Conservation (phyloP, 768 basidiomycete species). For the Leccinum disarticulatum region DNA sequence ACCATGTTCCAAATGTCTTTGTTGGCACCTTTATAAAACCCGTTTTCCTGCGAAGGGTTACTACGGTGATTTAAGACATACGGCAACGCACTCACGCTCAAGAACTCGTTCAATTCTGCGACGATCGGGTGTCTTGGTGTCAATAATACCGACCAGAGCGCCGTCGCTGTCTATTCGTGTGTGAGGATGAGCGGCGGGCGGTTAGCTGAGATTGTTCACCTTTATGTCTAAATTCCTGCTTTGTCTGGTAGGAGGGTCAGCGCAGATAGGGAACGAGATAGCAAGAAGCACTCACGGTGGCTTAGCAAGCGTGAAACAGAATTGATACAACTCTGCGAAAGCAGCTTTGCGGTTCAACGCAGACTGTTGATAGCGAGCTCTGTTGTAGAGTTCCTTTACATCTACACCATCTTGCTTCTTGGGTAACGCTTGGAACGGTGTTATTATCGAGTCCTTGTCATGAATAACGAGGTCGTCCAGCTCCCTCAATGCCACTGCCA, state of each 20-base stretch:
- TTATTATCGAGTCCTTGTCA: conserved; percentile 39
- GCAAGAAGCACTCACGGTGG: conserved; percentile 53
- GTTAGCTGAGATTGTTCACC: conserved; percentile 37
- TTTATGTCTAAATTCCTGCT: conserved; percentile 82
- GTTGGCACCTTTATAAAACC: conserved; percentile 73
- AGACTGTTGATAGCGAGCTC: conserved; percentile 49
- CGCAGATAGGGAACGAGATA: not conserved
- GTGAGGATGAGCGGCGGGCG: not conserved
- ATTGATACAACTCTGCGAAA: conserved; percentile 67
- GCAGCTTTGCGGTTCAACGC: conserved; percentile 48
- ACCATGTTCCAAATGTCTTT: conserved; percentile 90
- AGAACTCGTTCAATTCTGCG: conserved; percentile 63
- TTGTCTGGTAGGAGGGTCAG: conserved; percentile 42
- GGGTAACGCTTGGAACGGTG: conserved; percentile 15
- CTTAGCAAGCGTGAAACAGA: conserved; percentile 71
- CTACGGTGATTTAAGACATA: not conserved
- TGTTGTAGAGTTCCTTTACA: conserved; percentile 53
- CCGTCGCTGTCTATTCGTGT: conserved; percentile 55
- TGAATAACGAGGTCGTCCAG: conserved; percentile 62
- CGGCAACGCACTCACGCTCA: conserved; percentile 46
- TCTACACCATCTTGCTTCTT: conserved; percentile 33
- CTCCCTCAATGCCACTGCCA: conserved; percentile 55
- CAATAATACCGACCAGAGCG: conserved; percentile 76
- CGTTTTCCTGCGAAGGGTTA: conserved; percentile 36
- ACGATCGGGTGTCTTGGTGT: conserved; percentile 66